Conservation (phyloP, 192 early-diverging fungal genomes). For the Coemansia asiatica region DNA sequence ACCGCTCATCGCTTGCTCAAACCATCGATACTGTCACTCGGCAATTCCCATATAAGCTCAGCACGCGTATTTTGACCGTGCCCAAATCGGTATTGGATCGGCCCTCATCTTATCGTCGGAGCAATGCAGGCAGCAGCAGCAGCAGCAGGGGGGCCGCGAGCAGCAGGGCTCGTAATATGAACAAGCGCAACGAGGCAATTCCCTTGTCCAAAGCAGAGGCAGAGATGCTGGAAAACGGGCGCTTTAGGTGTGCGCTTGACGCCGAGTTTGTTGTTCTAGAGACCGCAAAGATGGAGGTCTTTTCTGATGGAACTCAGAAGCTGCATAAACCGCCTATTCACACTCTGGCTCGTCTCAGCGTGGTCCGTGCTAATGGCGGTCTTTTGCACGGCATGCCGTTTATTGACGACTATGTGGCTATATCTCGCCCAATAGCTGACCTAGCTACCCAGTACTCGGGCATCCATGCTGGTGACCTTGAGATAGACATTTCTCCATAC, state of each 20-base stretch:
- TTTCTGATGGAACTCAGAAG: slow-evolving; percentile 88
- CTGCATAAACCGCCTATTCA: slow-evolving; percentile 78
- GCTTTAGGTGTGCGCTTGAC: slow-evolving; percentile 70
- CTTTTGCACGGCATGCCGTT: slow-evolving; percentile 76
- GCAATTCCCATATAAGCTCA: slow-evolving; percentile 32
- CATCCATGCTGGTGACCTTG: slow-evolving; percentile 86
- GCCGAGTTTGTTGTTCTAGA: slow-evolving; percentile 93
- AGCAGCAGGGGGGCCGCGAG: too few relatives aligned
- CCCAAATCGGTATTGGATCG: slow-evolving; percentile 32
- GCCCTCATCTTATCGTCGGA: slow-evolving; percentile 5
- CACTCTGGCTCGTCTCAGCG: slow-evolving; percentile 85
- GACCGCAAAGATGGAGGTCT: slow-evolving; percentile 85
- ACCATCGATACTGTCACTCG: neutral
- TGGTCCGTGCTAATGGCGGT: slow-evolving; percentile 77
- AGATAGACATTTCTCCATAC: slow-evolving; percentile 65
- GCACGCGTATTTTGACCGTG: slow-evolving; percentile 39
- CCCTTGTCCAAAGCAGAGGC: slow-evolving; percentile 36
- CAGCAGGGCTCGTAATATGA: neutral
- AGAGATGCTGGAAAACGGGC: slow-evolving; percentile 23
- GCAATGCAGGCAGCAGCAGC: neutral
- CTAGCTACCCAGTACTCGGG: slow-evolving; percentile 94
- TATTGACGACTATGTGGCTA: slow-evolving; percentile 95
- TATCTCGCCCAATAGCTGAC: slow-evolving; percentile 82
- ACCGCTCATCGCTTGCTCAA: slow-evolving; percentile 3
- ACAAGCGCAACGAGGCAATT: slow-evolving; percentile 42